Percentiles rank a stretch among this genome's conserved stretches.
These are phyloP conservation scores for Allomyces macrogynus DNA, from an alignment of 192 early-diverging fungal genomes.

Conservation along the genomic window DNA sequence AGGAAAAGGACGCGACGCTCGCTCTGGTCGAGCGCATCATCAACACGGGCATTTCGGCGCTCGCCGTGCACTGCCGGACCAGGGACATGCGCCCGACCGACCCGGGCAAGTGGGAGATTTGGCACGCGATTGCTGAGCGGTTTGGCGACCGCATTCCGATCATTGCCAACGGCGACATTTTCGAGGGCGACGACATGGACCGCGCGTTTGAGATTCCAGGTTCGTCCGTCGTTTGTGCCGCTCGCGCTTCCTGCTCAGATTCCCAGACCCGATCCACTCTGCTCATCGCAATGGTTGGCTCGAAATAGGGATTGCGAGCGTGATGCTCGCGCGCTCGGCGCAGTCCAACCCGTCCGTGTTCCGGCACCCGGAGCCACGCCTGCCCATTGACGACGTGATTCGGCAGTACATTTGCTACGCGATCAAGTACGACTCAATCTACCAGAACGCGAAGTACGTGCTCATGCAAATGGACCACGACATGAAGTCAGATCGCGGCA, in stretches of 20 bases:
- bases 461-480: slow-evolving; percentile 66
- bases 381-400: slow-evolving; percentile 33
- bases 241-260: too few species aligned
- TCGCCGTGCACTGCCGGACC: slow-evolving; percentile 77
- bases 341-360: slow-evolving; percentile 77
- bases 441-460: slow-evolving; percentile 77
- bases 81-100: slow-evolving; percentile 53
- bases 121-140: slow-evolving; percentile 47
- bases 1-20: slow-evolving; percentile 55
- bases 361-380: slow-evolving; percentile 25
- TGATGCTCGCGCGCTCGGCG: slow-evolving; percentile 86
- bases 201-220: slow-evolving; percentile 34
- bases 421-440: slow-evolving; percentile 46
- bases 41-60: slow-evolving; percentile 60
- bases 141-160: slow-evolving; percentile 48
- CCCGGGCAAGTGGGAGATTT: slow-evolving; percentile 65
- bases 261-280: too few species aligned
- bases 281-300: background rate
- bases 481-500: slow-evolving; percentile 26
- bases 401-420: slow-evolving; percentile 46
- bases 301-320: slow-evolving; percentile 28
- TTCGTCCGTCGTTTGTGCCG: too few species aligned
- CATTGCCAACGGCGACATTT: slow-evolving; percentile 86
- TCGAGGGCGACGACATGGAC: slow-evolving; percentile 34
- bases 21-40: slow-evolving; percentile 63